Evolutionary conservation across 192 early-diverging fungal species (phyloP).

Genomic region (Paraglomus brasilianum): DNA sequence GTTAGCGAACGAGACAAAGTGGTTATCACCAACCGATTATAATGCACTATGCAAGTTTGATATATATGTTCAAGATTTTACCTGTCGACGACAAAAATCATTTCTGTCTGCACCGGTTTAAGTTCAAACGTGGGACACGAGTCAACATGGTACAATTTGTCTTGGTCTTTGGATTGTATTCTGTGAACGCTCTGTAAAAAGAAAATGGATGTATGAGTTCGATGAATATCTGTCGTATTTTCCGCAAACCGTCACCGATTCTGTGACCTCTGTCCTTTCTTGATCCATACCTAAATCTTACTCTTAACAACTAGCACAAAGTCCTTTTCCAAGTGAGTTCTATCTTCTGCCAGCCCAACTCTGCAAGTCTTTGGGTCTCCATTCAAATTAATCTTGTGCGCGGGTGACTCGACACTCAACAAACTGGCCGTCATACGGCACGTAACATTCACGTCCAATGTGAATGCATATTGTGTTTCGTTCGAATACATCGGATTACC

Average conservation of each 20-base stretch:
- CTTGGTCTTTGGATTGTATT: slow-evolving; percentile 35
- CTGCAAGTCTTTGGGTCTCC: slow-evolving; percentile 24
- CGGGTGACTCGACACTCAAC: slow-evolving; percentile 43
- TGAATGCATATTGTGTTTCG: no score
- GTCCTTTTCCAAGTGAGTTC: slow-evolving; percentile 38
- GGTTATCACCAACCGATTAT: no score
- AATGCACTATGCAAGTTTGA: no score
- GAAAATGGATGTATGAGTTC: not conserved
- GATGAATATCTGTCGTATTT: no score
- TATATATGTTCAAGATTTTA: slow-evolving; percentile 6
- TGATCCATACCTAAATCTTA: slow-evolving; percentile 25
- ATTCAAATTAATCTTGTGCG: slow-evolving; percentile 40
- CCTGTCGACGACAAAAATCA: slow-evolving; percentile 47
- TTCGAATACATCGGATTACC: no score
- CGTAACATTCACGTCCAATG: slow-evolving; percentile 32
- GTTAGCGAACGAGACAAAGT: no score
- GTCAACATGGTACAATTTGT: slow-evolving; percentile 42
- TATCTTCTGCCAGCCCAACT: slow-evolving; percentile 19
- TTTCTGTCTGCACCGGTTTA: slow-evolving; percentile 31
- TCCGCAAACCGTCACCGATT: not conserved
- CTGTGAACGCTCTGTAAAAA: slow-evolving; percentile 32
- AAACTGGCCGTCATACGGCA: slow-evolving; percentile 35
- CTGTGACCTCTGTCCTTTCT: not conserved
- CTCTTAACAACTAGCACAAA: slow-evolving; percentile 42
- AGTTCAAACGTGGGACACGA: slow-evolving; percentile 40